phyloP scores from a whole-genome alignment of 371 early-diverging fungal genomes.

The Synchytrium microbalum region DNA sequence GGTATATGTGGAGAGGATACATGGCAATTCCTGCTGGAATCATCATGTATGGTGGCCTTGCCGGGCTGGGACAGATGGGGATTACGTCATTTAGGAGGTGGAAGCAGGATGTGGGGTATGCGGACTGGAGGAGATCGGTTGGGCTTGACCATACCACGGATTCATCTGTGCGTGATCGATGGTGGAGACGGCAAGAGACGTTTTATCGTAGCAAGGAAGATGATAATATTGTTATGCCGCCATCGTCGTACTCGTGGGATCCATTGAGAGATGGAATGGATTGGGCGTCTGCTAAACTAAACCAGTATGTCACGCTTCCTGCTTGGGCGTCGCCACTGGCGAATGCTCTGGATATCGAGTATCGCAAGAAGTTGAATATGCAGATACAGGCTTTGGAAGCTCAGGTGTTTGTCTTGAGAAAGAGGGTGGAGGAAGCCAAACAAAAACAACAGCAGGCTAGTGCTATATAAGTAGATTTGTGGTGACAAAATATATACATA shows the following conservation, averaged over 20 bases:
- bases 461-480: too few relatives aligned
- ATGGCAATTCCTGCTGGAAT: neutral
- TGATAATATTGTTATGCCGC: neutral
- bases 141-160: neutral
- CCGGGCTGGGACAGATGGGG: neutral
- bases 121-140: neutral
- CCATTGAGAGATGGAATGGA: constrained; percentile 10
- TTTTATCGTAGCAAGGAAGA: neutral
- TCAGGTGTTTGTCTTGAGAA: constrained; percentile 25
- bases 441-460: too few relatives aligned
- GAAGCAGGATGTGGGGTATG: constrained; percentile 2
- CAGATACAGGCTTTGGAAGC: constrained; percentile 27
- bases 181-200: neutral
- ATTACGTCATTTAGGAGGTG: constrained; percentile 7
- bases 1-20: constrained; percentile 21
- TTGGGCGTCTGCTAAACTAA: constrained; percentile 13
- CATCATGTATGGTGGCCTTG: neutral
- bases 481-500: too few relatives aligned
- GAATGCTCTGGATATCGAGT: constrained; percentile 38
- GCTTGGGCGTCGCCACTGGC: constrained; percentile 30
- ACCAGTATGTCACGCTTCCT: constrained; percentile 15
- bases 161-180: too few relatives aligned
- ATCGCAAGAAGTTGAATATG: constrained; percentile 28
- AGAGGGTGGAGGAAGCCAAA: constrained; percentile 10
- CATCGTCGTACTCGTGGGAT: neutral